Conservation (phyloP, 345 rosid species). For the Eucalyptus viminalis region DNA sequence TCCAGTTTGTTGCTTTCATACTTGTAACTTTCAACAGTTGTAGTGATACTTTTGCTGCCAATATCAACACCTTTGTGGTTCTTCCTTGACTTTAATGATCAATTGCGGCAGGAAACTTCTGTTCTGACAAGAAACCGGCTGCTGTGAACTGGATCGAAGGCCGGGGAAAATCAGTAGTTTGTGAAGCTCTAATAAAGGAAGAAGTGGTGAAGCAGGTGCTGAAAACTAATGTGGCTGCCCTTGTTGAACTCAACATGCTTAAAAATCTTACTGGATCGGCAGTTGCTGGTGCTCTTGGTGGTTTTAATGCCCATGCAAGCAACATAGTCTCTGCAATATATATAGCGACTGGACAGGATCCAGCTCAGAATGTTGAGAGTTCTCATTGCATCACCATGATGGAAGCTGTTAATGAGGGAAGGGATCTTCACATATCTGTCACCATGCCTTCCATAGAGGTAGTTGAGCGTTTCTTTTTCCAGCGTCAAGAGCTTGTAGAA, state of each 20-base stretch:
- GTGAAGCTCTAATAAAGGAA: slow-evolving; percentile 61
- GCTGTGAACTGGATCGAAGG: slow-evolving; percentile 91
- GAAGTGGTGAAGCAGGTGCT: slow-evolving; percentile 57
- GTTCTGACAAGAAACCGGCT: slow-evolving; percentile 82
- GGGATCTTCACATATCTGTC: not conserved
- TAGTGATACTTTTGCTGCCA: not conserved
- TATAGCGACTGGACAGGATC: not conserved
- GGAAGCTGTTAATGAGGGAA: not conserved
- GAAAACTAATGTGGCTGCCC: slow-evolving; percentile 54
- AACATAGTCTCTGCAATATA: slow-evolving; percentile 66
- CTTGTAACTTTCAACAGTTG: not conserved
- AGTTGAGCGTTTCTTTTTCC: not conserved
- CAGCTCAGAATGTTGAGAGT: not conserved
- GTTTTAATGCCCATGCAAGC: slow-evolving; percentile 77
- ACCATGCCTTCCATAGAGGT: not conserved
- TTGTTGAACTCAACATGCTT: slow-evolving; percentile 69
- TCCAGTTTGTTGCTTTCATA: not conserved
- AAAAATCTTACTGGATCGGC: slow-evolving; percentile 75
- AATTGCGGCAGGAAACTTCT: slow-evolving; percentile 37
- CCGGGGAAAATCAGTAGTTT: slow-evolving; percentile 74
- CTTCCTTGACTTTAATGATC: not conserved
- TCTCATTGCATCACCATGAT: not conserved
- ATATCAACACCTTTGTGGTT: not conserved
- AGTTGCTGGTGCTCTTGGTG: slow-evolving; percentile 70
- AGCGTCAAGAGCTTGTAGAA: not conserved